A percentile compares a stretch with the other conserved stretches of the same genome.
These are phyloP conservation scores for Phialocephala subalpina DNA, from an alignment of 2,329 filamentous ascomycete genomes.

Conservation along the genomic window DNA sequence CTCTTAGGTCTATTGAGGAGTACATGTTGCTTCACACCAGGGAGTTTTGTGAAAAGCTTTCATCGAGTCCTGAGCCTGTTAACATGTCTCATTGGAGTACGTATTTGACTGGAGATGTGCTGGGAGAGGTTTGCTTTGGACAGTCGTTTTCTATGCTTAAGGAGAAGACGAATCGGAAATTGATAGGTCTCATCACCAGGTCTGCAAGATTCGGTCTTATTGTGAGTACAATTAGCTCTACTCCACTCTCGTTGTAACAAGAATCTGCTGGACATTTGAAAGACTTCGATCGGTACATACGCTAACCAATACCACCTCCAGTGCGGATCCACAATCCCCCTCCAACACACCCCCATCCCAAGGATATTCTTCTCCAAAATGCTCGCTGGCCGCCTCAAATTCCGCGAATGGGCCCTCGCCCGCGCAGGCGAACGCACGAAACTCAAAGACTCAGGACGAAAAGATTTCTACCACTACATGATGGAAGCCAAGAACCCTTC, in stretches of 20 bases:
- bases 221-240: neutral
- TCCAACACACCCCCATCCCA: slow-evolving; percentile 1
- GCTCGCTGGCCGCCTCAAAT: neutral
- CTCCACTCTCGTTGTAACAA: too few species aligned
- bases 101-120: slow-evolving; percentile 12
- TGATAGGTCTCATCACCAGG: neutral
- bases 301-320: neutral
- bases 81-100: slow-evolving; percentile 14
- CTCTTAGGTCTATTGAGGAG: slow-evolving; percentile 24
- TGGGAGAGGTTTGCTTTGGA: slow-evolving; percentile 13
- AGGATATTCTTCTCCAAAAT: neutral
- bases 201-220: neutral
- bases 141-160: slow-evolving; percentile 10
- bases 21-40: slow-evolving; percentile 40
- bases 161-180: neutral
- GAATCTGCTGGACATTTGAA: too few species aligned
- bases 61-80: slow-evolving; percentile 34
- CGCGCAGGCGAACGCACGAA: slow-evolving; percentile 64
- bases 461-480: slow-evolving; percentile 79
- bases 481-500: slow-evolving; percentile 75
- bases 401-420: slow-evolving; percentile 2
- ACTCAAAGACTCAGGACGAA: slow-evolving; percentile 64
- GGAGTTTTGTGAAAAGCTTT: slow-evolving; percentile 60
- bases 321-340: slow-evolving; percentile 4
- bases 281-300: too few species aligned